A percentile compares a stretch with the other conserved stretches of the same genome.
Evolutionary conservation across 768 basidiomycete genomes (phyloP).

Genomic region (Suillus tomentosus): DNA sequence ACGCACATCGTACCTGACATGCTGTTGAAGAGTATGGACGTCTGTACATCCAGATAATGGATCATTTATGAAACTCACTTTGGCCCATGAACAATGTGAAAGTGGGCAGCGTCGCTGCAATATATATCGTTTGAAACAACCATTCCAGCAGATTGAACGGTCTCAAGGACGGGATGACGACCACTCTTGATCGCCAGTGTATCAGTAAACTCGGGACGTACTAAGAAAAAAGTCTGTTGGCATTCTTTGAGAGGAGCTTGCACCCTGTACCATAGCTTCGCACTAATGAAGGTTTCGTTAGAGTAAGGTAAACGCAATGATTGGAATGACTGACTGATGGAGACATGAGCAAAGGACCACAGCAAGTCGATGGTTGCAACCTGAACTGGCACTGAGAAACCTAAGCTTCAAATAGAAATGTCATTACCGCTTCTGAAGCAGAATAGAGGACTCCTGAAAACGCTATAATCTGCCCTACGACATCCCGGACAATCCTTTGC

Average conservation of each 20-base stretch:
- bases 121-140: slow-evolving; percentile 91
- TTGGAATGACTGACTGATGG: slow-evolving; percentile 61
- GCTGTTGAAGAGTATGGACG: slow-evolving; percentile 32
- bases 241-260: background rate
- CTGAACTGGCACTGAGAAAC: slow-evolving; percentile 38
- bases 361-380: slow-evolving; percentile 89
- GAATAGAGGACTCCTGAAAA: slow-evolving; percentile 85
- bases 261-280: slow-evolving; percentile 47
- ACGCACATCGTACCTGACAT: slow-evolving; percentile 53
- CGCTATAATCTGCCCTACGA: slow-evolving; percentile 68
- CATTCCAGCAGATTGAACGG: slow-evolving; percentile 61
- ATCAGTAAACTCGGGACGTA: slow-evolving; percentile 89
- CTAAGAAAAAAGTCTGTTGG: slow-evolving; percentile 37
- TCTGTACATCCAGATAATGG: background rate
- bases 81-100: slow-evolving; percentile 91
- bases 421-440: slow-evolving; percentile 79
- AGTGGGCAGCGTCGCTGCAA: slow-evolving; percentile 78
- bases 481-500: slow-evolving; percentile 73
- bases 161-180: slow-evolving; percentile 86
- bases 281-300: slow-evolving; percentile 32
- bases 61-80: slow-evolving; percentile 53
- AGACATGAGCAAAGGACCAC: slow-evolving; percentile 82
- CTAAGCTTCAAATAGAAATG: background rate
- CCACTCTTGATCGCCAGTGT: slow-evolving; percentile 89
- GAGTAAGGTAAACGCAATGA: background rate